phyloP scores from a whole-genome alignment of 768 basidiomycete species.

The Trametes cingulata region DNA sequence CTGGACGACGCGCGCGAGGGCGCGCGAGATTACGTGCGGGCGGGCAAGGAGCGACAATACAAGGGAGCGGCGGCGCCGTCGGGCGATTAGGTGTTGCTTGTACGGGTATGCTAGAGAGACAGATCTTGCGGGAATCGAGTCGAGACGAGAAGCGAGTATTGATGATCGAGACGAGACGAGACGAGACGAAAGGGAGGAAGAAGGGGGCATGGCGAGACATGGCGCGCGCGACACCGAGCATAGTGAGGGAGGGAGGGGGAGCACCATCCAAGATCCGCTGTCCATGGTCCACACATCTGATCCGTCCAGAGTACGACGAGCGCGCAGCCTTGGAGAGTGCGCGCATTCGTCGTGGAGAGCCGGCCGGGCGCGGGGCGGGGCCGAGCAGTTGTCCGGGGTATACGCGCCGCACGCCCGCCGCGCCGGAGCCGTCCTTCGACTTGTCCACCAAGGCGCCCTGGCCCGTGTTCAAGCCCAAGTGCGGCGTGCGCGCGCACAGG shows the following conservation, averaged over 20 bases:
- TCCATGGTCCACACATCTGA: background rate
- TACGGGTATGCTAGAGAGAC: slow-evolving; percentile 11
- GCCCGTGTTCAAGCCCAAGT: slow-evolving; percentile 2
- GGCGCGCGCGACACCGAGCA: background rate
- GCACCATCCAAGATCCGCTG: slow-evolving; percentile 8
- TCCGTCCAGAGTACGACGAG: background rate
- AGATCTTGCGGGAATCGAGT: slow-evolving; percentile 2
- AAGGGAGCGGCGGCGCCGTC: slow-evolving; percentile 6
- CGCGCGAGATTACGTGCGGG: too few relatives aligned
- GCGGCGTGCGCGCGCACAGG: background rate
- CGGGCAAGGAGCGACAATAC: slow-evolving; percentile 10
- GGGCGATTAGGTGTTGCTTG: slow-evolving; percentile 7
- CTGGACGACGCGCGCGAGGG: background rate
- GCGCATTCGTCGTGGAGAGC: background rate
- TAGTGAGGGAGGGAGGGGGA: too few relatives aligned
- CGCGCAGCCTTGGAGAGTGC: background rate
- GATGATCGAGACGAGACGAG: background rate
- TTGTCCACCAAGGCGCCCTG: background rate
- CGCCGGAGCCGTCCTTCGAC: background rate
- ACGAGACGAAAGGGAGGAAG: background rate
- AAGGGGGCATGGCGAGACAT: background rate
- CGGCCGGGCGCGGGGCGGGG: background rate
- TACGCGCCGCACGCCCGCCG: slow-evolving; percentile 3
- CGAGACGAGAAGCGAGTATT: background rate
- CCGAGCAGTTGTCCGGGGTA: background rate